Evolutionary conservation across 169 alveolate genomes (phyloP).

Genomic region (Plasmodium chabaudi): DNA sequence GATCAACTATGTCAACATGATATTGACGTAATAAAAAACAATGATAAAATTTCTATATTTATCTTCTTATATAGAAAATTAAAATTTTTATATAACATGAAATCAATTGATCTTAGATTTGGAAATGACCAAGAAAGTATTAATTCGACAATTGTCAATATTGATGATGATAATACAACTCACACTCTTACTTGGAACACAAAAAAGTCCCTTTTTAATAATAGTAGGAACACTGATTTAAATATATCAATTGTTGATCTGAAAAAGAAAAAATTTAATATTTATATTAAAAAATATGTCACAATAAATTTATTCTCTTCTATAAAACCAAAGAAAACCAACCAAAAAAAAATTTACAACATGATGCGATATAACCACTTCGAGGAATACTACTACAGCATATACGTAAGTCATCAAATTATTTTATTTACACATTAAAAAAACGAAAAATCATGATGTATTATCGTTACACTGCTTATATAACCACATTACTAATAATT

Average conservation of each 20-base stretch:
- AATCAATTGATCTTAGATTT: slow-evolving; percentile 25
- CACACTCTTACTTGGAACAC: background rate
- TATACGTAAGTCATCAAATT: slow-evolving; percentile 29
- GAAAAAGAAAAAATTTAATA: slow-evolving; percentile 27
- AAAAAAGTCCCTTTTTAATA: background rate
- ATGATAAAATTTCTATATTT: slow-evolving; percentile 48
- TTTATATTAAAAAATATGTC: slow-evolving; percentile 28
- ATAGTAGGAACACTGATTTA: background rate
- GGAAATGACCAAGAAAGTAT: background rate
- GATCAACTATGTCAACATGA: slow-evolving; percentile 36
- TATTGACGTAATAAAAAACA: slow-evolving; percentile 41
- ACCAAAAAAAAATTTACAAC: slow-evolving; percentile 14
- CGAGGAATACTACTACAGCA: slow-evolving; percentile 57
- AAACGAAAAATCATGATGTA: background rate
- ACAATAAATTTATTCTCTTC: slow-evolving; percentile 26
- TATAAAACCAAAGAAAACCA: slow-evolving; percentile 16
- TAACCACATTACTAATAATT: too few species aligned
- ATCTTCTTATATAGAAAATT: slow-evolving; percentile 44
- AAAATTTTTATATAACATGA: slow-evolving; percentile 65
- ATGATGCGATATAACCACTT: slow-evolving; percentile 65
- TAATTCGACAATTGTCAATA: too few species aligned
- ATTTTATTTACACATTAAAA: background rate
- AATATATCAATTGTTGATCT: slow-evolving; percentile 42
- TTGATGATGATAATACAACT: too few species aligned
- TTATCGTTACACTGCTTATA: background rate